Base-by-base conservation (phyloP, 768 basidiomycete genomes). In the Royoungia palumana region DNA sequence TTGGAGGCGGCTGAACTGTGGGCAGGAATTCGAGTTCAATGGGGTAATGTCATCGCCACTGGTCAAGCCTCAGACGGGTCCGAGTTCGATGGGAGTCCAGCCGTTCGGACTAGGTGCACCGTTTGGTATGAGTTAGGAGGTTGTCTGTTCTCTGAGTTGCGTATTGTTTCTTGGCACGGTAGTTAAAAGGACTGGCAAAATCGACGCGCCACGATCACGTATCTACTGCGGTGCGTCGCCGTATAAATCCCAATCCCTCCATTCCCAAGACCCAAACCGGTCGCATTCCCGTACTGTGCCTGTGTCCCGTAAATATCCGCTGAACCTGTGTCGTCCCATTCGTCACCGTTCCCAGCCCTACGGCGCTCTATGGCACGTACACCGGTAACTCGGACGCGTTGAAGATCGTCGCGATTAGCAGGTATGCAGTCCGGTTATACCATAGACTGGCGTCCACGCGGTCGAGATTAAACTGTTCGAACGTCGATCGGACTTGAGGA, bases 11-110 rank as follows among this genome's bases (percentile, higher is more conserved):
- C 21, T 17, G 32, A 24, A 7, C 14, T 22, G 12, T n/a, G 38
- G 24, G 39, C 49, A 70, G 69, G 68, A 70, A 47, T 70, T 70
- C 53, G 69, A 71, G 46, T 65, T 70, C 40, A 61, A 59, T 7
- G 57, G 53, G 19, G 51, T 13, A 3, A 49, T 46, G 41, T 62
- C 60, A 35, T 68, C 68, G 22, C 71, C 71, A 2, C 59, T 69
- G 11, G 45, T 61, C 32, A 61, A 65, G n/a, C 61, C 66, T 28
- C 65, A 65, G 35, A 51, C 58, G 1, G 66, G 68, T 13, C 54
- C 60, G 0, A 41, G 38, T 24, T 24, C 46, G 0, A 49, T 62
- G 24, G 61, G 56, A 0, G 37, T 56, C 11, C 59, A 48, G 21
- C 51, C 56, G 22, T 58, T 67, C 39, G 61, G 57, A n/a, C 66